Evolutionary conservation across 75 land plant species (phyloP).

Genomic region (Selaginella moellendorffii): DNA sequence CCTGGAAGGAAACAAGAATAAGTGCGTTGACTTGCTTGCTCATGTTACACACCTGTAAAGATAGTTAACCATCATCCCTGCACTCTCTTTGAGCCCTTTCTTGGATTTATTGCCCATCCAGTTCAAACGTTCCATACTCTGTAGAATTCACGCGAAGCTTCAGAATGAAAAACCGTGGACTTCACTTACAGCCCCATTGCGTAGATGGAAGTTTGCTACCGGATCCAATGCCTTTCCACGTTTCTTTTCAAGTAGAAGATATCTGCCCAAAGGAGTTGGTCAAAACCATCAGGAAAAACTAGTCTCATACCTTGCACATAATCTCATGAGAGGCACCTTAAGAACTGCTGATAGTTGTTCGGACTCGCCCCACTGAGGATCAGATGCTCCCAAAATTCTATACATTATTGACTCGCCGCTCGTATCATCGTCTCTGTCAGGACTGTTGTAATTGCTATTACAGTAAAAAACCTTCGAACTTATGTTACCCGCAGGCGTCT

Average conservation of each 20-base stretch:
- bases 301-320: conserved; percentile 57
- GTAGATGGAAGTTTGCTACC: conserved; percentile 86
- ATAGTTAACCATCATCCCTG: conserved; percentile 91
- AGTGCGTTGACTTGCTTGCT: neutral
- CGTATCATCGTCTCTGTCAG: neutral
- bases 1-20: conserved; percentile 10
- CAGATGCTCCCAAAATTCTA: conserved; percentile 31
- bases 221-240: conserved; percentile 82
- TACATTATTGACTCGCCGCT: conserved; percentile 17
- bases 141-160: neutral
- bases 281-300: conserved; percentile 30
- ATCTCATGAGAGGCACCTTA: conserved; percentile 45
- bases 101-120: conserved; percentile 90
- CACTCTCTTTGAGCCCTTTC: conserved; percentile 64
- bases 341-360: conserved; percentile 25
- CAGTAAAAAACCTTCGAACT: neutral
- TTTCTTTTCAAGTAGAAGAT: conserved; percentile 72
- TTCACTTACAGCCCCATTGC: conserved; percentile 89
- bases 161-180: neutral
- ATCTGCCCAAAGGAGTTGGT: conserved; percentile 28
- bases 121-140: conserved; percentile 69
- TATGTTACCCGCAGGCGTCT: conserved; percentile 28
- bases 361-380: conserved; percentile 46
- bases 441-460: no score
- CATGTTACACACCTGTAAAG: conserved; percentile 49